Conservation (phyloP, 768 basidiomycete species). For the Russula abietina region DNA sequence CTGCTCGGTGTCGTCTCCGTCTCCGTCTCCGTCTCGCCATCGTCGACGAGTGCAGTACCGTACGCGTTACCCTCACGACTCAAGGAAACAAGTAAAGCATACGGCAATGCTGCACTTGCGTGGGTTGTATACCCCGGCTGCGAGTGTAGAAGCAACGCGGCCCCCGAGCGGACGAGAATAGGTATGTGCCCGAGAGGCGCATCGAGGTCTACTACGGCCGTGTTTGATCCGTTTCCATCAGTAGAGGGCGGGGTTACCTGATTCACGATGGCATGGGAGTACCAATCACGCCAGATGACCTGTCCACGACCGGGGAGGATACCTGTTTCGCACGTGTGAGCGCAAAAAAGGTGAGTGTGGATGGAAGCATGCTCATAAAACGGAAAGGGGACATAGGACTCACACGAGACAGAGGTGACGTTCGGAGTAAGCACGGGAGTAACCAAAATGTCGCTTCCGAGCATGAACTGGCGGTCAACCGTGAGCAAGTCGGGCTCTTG, state of each 20-base stretch:
- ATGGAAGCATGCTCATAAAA: not conserved
- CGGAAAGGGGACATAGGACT: slow-evolving; percentile 12
- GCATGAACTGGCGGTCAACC: slow-evolving; percentile 63
- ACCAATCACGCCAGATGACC: slow-evolving; percentile 68
- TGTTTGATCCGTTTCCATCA: slow-evolving; percentile 27
- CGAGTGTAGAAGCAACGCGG: slow-evolving; percentile 57
- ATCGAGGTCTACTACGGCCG: slow-evolving; percentile 41
- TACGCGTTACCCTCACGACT: slow-evolving; percentile 43
- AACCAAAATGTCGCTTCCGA: slow-evolving; percentile 65
- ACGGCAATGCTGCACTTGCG: slow-evolving; percentile 59
- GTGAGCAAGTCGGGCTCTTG: slow-evolving; percentile 57
- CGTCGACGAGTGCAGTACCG: slow-evolving; percentile 63
- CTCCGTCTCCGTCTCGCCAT: slow-evolving; percentile 47
- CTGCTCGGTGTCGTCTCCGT: slow-evolving; percentile 48
- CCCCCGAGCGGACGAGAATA: slow-evolving; percentile 66
- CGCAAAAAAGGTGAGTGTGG: not conserved
- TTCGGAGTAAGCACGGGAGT: slow-evolving; percentile 71
- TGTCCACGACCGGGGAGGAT: slow-evolving; percentile 58
- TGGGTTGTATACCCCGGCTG: slow-evolving; percentile 60
- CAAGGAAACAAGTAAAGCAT: slow-evolving; percentile 55
- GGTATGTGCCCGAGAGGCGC: slow-evolving; percentile 73
- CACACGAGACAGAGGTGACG: slow-evolving; percentile 60
- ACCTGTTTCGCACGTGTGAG: slow-evolving; percentile 33
- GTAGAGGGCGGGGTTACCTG: slow-evolving; percentile 28
- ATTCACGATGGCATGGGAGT: slow-evolving; percentile 52